Base-by-base conservation (phyloP, 768 basidiomycete genomes). In the Pleurotus citrinopileatus region DNA sequence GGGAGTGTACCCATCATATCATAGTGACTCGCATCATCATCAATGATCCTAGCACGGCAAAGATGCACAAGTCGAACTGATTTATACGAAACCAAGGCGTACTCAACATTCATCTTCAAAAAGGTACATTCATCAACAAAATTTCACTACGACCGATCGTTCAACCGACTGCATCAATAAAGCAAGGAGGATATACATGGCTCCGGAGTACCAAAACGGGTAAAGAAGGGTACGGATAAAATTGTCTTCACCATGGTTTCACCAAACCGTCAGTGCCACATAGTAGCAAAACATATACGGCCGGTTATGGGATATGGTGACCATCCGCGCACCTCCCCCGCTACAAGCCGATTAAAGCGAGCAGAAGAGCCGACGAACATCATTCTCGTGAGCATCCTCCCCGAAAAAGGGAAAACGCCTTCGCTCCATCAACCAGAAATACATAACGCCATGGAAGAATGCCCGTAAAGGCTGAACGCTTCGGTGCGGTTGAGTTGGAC, bases 271-370 rank as follows among this genome's bases (percentile, higher is more conserved):
- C 85, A 88, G 80, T 59, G 85, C 80, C 79, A 87, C 87, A 79
- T 87, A 86, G 83, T 86, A 74, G 77, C 86, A 74, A 61, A 70
- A 65, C 50, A 68, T 65, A 71, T 87, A 85, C 85, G 81, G 86
- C 74, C 82, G 80, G 82, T 84, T 76, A 74, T 86, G 85, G 83
- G 87, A 89, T 88, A 89, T 89, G 80, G 86, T 82, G 83, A 82
- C 77, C 74, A 79, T 61, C 65, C 56, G 59, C 67, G 65, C 58
- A 40, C 10, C 17, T 64, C 68, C 67, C 65, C 65, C 70, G 70
- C 64, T 58, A 58, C 76, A 74, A 67, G 76, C 75, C 75, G 65
- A 17, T 12, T 25, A 53, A 63, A 59, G 55, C 57, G 55, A 54
- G 53, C 42, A 60, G 56, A 53, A 63, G 67, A 64, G 68, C 63